Conservation (phyloP, 2,329 filamentous ascomycete genomes). For the Fusarium heterosporum region DNA sequence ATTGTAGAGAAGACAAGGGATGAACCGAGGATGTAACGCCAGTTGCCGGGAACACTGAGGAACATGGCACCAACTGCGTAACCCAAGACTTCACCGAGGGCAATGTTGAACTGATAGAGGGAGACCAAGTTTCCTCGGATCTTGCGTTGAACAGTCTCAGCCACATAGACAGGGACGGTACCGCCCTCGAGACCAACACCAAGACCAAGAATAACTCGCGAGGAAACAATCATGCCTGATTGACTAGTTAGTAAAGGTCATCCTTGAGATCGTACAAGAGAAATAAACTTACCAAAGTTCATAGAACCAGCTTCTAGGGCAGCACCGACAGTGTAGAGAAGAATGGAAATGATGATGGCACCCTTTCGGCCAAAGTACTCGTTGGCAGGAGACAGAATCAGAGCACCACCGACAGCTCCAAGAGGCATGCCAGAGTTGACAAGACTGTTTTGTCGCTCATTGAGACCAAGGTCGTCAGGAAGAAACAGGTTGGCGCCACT, state of each 20-base stretch:
- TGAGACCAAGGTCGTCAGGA: slow-evolving; percentile 67
- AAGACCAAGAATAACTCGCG: slow-evolving; percentile 75
- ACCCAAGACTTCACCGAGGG: slow-evolving; percentile 78
- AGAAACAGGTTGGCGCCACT: slow-evolving; percentile 77
- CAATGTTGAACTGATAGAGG: slow-evolving; percentile 81
- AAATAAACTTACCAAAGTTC: slow-evolving; percentile 63
- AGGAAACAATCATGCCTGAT: slow-evolving; percentile 73
- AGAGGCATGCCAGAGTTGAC: slow-evolving; percentile 79
- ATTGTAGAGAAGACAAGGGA: slow-evolving; percentile 74
- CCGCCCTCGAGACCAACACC: slow-evolving; percentile 80
- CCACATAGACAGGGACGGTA: slow-evolving; percentile 80
- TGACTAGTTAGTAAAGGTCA: not conserved
- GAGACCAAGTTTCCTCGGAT: slow-evolving; percentile 79
- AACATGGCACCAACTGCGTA: slow-evolving; percentile 81
- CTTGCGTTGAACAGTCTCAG: slow-evolving; percentile 75
- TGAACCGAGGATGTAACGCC: slow-evolving; percentile 79
- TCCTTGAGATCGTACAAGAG: fast-evolving
- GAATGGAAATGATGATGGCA: slow-evolving; percentile 75
- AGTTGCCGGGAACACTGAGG: slow-evolving; percentile 74
- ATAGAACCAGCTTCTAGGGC: slow-evolving; percentile 75
- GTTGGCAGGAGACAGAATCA: slow-evolving; percentile 74
- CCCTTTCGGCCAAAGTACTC: slow-evolving; percentile 74
- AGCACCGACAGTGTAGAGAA: slow-evolving; percentile 77
- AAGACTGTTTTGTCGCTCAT: slow-evolving; percentile 68
- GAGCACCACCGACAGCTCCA: slow-evolving; percentile 76